Evolutionary conservation across 805 yeast genomes (phyloP).

Genomic region (Blastobotrys parvus): DNA sequence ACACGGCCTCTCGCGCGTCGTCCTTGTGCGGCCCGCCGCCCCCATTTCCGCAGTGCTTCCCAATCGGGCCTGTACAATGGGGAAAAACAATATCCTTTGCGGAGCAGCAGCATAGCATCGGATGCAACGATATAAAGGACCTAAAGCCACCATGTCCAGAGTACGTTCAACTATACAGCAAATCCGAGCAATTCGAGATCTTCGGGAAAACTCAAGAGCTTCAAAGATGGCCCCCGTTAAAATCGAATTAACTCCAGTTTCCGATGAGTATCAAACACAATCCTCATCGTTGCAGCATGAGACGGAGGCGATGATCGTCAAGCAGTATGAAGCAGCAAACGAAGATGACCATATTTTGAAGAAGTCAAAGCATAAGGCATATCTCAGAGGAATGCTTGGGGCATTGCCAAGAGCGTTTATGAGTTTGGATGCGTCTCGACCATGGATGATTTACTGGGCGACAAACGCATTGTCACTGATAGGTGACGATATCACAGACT

Average conservation of each 20-base stretch:
- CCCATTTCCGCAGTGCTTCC: too few relatives aligned
- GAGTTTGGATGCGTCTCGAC: slow-evolving; percentile 77
- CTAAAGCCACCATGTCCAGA: neutral
- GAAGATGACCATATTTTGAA: slow-evolving; percentile 2
- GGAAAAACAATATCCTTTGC: too few relatives aligned
- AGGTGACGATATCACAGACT: slow-evolving; percentile 25
- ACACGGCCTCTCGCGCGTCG: too few relatives aligned
- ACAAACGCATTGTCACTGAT: slow-evolving; percentile 44
- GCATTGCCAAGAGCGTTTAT: slow-evolving; percentile 44
- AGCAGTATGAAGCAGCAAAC: slow-evolving; percentile 2
- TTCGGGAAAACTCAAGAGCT: neutral
- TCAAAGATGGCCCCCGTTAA: neutral
- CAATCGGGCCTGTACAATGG: too few relatives aligned
- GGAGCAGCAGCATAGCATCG: too few relatives aligned
- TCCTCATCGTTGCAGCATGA: slow-evolving; percentile 17
- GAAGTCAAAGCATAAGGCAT: slow-evolving; percentile 34
- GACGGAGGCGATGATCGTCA: slow-evolving; percentile 15
- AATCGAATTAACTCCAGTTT: neutral
- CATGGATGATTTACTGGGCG: slow-evolving; percentile 89
- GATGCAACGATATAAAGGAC: neutral
- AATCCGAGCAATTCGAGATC: neutral
- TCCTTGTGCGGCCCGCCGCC: too few relatives aligned
- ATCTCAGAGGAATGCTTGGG: slow-evolving; percentile 33
- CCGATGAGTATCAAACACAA: slow-evolving; percentile 4
- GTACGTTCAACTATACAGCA: neutral